Evolutionary conservation across 2,329 filamentous ascomycete genomes (phyloP).

Genomic region (Fusarium graminum): DNA sequence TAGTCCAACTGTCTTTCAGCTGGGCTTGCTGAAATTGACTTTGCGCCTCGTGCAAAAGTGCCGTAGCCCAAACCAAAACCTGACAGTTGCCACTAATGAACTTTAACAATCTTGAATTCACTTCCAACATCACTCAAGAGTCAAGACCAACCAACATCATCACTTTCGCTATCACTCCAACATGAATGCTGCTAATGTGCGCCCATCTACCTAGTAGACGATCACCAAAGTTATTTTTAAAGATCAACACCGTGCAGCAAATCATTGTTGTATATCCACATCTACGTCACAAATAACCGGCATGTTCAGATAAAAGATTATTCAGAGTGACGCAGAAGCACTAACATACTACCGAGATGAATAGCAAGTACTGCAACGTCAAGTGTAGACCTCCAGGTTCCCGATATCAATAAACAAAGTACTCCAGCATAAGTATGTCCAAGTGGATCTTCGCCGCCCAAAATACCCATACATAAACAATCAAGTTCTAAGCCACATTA

Average conservation of each 20-base stretch:
- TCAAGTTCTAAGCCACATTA: constrained; percentile 43
- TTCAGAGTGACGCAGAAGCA: constrained; percentile 22
- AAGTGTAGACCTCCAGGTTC: constrained; percentile 19
- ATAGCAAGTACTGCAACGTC: constrained; percentile 21
- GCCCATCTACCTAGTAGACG: not conserved
- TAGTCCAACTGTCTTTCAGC: constrained; percentile 30
- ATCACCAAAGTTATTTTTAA: not conserved
- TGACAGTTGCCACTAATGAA: no score
- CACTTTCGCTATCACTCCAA: constrained; percentile 4
- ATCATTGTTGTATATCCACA: no score
- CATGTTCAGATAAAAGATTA: constrained; percentile 10
- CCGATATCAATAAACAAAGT: constrained; percentile 29
- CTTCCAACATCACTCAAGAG: not conserved
- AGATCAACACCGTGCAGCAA: no score
- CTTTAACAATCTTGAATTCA: constrained; percentile 3
- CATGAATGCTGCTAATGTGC: not conserved
- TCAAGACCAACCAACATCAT: no score
- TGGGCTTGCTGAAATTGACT: constrained; percentile 20
- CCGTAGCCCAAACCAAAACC: not conserved
- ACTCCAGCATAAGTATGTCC: constrained; percentile 41
- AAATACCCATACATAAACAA: constrained; percentile 35
- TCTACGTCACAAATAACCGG: not conserved
- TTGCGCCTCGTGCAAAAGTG: constrained; percentile 17
- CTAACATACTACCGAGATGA: constrained; percentile 37
- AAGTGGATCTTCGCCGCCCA: constrained; percentile 32